Evolutionary conservation across 805 yeast genomes (phyloP).

Genomic region (Schwanniomyces polymorphus): DNA sequence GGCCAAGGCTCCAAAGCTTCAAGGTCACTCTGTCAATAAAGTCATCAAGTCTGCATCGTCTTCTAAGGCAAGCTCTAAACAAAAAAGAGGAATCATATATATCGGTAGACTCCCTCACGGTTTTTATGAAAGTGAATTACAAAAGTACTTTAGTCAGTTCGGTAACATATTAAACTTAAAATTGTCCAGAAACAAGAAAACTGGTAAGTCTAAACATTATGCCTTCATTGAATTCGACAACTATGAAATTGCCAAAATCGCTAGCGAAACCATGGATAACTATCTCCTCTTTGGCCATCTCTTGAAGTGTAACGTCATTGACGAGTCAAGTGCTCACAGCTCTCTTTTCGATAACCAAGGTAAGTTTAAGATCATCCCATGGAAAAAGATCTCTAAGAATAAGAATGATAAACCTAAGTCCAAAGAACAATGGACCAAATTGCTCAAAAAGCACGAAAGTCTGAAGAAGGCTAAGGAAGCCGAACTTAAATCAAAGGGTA

Average conservation of each 20-base stretch:
- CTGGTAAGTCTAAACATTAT: constrained; percentile 89
- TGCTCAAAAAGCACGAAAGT: constrained; percentile 46
- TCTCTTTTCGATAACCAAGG: constrained; percentile 53
- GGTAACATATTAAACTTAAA: constrained; percentile 80
- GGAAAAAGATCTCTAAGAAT: constrained; percentile 53
- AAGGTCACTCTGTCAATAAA: constrained; percentile 24
- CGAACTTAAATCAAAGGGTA: constrained; percentile 56
- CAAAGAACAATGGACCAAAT: constrained; percentile 54
- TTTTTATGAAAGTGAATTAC: constrained; percentile 79
- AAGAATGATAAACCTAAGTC: constrained; percentile 59
- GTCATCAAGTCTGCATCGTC: constrained; percentile 10
- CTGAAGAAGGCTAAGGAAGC: constrained; percentile 45
- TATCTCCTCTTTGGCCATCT: constrained; percentile 87
- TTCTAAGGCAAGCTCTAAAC: constrained; percentile 10
- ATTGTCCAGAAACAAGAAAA: constrained; percentile 83
- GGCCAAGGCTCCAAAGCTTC: constrained; percentile 1
- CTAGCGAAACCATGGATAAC: constrained; percentile 95
- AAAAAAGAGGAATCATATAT: constrained; percentile 68
- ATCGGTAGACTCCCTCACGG: constrained; percentile 93
- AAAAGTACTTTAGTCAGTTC: constrained; percentile 84
- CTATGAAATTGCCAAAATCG: constrained; percentile 77
- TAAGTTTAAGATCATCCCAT: constrained; percentile 58
- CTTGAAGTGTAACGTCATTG: constrained; percentile 58
- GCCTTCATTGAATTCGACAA: constrained; percentile 85
- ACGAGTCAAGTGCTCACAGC: constrained; percentile 55